phyloP scores from a whole-genome alignment of 345 rosid species.

The Bruguiera gymnorhiza region DNA sequence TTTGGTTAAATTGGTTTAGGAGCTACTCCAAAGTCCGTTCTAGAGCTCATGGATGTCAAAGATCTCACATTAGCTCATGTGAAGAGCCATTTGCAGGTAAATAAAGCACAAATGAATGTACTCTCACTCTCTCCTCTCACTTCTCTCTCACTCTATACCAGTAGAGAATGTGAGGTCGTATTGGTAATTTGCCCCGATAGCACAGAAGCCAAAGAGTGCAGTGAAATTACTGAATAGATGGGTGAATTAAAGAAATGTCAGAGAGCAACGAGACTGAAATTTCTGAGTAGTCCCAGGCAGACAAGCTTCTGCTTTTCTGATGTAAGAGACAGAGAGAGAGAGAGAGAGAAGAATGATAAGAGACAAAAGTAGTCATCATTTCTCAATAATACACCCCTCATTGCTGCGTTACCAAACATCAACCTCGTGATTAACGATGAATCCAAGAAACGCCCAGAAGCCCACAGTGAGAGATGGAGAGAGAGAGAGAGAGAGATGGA shows the following conservation, averaged over 20 bases:
- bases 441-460: slow-evolving; percentile 37
- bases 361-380: slow-evolving; percentile 72
- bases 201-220: slow-evolving; percentile 41
- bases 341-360: slow-evolving; percentile 20
- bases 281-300: slow-evolving; percentile 36
- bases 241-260: slow-evolving; percentile 27
- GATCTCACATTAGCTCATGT: slow-evolving; percentile 90
- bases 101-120: neutral
- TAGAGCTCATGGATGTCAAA: slow-evolving; percentile 86
- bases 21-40: slow-evolving; percentile 90
- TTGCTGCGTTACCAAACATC: slow-evolving; percentile 53
- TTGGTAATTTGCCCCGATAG: slow-evolving; percentile 15
- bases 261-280: slow-evolving; percentile 36
- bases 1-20: slow-evolving; percentile 35
- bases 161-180: neutral
- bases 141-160: neutral
- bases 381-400: slow-evolving; percentile 60
- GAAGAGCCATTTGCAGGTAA: slow-evolving; percentile 90
- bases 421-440: slow-evolving; percentile 61
- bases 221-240: slow-evolving; percentile 17
- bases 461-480: neutral
- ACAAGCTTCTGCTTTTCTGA: slow-evolving; percentile 33
- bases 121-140: neutral
- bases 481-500: neutral
- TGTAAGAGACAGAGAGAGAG: slow-evolving; percentile 20